Conservation (phyloP, 495 filamentous ascomycete species). For the Talaromyces adpressus region DNA sequence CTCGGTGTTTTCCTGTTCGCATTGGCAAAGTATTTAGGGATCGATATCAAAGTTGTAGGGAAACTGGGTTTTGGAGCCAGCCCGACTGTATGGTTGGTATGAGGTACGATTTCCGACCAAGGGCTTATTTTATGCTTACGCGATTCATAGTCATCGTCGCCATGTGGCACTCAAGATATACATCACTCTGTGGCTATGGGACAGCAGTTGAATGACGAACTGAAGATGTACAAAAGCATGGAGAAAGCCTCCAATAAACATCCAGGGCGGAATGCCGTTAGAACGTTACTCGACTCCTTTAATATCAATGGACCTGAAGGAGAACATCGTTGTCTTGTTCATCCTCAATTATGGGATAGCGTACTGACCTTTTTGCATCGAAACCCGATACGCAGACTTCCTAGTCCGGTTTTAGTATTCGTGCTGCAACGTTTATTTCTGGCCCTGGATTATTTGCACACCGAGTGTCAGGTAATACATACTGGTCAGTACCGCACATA, state of each 20-base stretch:
- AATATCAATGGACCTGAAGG: conserved; percentile 17
- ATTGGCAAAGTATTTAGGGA: conserved; percentile 31
- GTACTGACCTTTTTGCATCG: conserved; percentile 24
- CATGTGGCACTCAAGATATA: conserved; percentile 24
- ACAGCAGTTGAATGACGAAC: conserved; percentile 19
- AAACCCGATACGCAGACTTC: conserved; percentile 15
- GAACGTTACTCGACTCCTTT: conserved; percentile 26
- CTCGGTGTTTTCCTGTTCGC: background rate
- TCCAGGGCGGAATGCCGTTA: conserved; percentile 19
- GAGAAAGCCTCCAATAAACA: conserved; percentile 16
- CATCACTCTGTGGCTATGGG: conserved; percentile 13
- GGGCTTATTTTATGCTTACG: conserved; percentile 18
- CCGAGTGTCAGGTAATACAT: conserved; percentile 29
- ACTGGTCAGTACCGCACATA: conserved; percentile 20
- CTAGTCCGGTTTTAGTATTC: conserved; percentile 20
- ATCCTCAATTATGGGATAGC: conserved; percentile 22
- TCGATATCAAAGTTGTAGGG: conserved; percentile 34
- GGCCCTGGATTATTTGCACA: conserved; percentile 34
- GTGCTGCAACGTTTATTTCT: conserved; percentile 23
- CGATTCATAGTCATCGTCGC: conserved; percentile 19
- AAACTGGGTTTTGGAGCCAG: conserved; percentile 40
- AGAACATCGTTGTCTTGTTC: conserved; percentile 24
- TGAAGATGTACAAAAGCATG: conserved; percentile 19
- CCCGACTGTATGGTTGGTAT: conserved; percentile 41
- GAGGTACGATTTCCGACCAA: conserved; percentile 16